phyloP scores from a whole-genome alignment of 148 eudicot species.

The Chenopodium formosanum region DNA sequence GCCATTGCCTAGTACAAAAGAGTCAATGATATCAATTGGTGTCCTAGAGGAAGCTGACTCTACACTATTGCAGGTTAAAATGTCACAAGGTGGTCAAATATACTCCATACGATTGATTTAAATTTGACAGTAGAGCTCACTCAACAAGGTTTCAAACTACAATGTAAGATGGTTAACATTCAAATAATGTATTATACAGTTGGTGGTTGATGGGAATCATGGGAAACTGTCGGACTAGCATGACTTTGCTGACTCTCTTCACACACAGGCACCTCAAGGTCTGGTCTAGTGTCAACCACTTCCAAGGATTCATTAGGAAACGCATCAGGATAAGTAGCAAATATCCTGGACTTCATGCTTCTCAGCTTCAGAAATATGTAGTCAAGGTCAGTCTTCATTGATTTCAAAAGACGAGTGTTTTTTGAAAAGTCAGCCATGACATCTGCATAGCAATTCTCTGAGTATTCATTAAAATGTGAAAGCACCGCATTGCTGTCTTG shows the following conservation, averaged over 20 bases:
- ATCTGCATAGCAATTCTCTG: conserved; percentile 75
- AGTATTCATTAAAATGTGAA: conserved; percentile 83
- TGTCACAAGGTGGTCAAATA: no score
- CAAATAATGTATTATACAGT: neutral
- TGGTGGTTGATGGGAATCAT: conserved; percentile 1
- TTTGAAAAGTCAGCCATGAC: conserved; percentile 68
- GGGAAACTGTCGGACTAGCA: neutral
- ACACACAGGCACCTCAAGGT: conserved; percentile 56
- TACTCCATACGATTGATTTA: neutral
- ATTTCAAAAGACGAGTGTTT: conserved; percentile 67
- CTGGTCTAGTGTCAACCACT: conserved; percentile 73
- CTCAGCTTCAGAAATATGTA: conserved; percentile 87
- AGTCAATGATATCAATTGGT: no score
- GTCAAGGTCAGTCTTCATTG: conserved; percentile 93
- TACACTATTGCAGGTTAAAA: no score
- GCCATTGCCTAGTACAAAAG: no score
- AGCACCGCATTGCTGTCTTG: conserved; percentile 96
- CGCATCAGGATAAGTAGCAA: conserved; percentile 88
- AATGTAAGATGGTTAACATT: neutral
- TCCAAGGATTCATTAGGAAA: conserved; percentile 65
- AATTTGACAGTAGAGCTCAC: neutral
- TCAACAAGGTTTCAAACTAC: neutral
- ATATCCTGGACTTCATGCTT: conserved; percentile 73
- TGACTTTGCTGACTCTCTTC: conserved; percentile 17
- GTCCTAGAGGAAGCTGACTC: no score